Evolutionary conservation across 257 asterid species (phyloP).

Genomic region (Lycium ferocissimum): DNA sequence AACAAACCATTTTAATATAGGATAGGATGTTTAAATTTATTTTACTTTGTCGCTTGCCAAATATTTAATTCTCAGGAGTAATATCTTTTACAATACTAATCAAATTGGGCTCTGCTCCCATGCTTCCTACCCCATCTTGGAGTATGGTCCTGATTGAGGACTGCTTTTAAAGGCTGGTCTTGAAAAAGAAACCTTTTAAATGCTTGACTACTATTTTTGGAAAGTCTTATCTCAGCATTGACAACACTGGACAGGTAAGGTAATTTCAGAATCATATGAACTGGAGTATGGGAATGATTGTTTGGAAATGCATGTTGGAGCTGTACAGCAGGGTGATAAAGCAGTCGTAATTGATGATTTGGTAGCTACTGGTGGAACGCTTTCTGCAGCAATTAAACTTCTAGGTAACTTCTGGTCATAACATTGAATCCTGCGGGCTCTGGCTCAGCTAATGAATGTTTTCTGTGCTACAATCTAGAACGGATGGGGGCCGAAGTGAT

Average conservation of each 20-base stretch:
- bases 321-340: slow-evolving; percentile 73
- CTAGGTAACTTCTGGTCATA: slow-evolving; percentile 53
- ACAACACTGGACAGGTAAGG: slow-evolving; percentile 53
- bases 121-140: background rate
- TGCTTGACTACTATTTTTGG: background rate
- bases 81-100: background rate
- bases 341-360: slow-evolving; percentile 78
- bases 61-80: background rate
- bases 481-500: slow-evolving; percentile 74
- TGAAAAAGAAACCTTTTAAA: background rate
- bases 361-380: slow-evolving; percentile 91
- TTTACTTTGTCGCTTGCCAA: background rate
- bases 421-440: background rate
- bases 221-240: slow-evolving; percentile 4
- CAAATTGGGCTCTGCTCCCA: background rate
- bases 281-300: slow-evolving; percentile 84
- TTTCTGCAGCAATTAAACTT: slow-evolving; percentile 77
- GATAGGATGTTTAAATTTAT: background rate
- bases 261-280: slow-evolving; percentile 66
- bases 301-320: slow-evolving; percentile 79
- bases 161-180: background rate
- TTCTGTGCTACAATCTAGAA: slow-evolving; percentile 42
- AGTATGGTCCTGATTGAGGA: background rate
- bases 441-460: background rate
- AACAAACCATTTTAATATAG: background rate